phyloP scores from a whole-genome alignment of 345 rosid species.

The Hibiscus mutabilis region DNA sequence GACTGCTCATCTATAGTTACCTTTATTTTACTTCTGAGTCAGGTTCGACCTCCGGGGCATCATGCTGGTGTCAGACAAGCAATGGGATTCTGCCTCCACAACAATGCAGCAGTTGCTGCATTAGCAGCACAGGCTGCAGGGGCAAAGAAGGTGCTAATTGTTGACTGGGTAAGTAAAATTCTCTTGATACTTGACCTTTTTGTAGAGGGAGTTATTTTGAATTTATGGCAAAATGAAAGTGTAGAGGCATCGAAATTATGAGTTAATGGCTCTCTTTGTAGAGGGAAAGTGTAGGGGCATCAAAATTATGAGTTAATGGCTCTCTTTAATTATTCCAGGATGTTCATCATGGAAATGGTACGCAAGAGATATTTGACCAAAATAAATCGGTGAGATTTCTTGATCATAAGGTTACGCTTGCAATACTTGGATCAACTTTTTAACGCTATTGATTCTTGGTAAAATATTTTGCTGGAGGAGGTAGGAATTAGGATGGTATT shows the following conservation, averaged over 20 bases:
- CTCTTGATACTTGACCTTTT: constrained; percentile 16
- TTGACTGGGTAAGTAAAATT: constrained; percentile 73
- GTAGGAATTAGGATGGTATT: not conserved
- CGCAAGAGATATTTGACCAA: constrained; percentile 86
- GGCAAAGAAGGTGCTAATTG: constrained; percentile 84
- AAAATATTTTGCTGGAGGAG: constrained; percentile 15
- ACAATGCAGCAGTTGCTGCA: constrained; percentile 97
- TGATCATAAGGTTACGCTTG: constrained; percentile 2
- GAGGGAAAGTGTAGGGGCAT: not conserved
- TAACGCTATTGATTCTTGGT: not conserved
- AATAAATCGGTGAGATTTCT: constrained; percentile 69
- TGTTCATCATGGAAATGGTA: constrained; percentile 99
- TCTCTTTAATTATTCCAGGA: constrained; percentile 49
- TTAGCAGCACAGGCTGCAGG: constrained; percentile 89
- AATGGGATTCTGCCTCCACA: constrained; percentile 99
- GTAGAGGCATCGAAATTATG: not conserved
- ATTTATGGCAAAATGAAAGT: not conserved
- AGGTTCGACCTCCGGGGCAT: constrained; percentile 99
- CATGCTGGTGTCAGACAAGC: constrained; percentile 93
- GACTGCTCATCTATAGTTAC: not conserved
- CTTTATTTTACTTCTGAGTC: constrained; percentile 11
- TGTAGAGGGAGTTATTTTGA: not conserved
- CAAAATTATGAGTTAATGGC: not conserved
- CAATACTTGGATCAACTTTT: not conserved
- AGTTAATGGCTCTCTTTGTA: not conserved